phyloP scores from a whole-genome alignment of 129 eudicot genomes.

The Cynara cardunculus region DNA sequence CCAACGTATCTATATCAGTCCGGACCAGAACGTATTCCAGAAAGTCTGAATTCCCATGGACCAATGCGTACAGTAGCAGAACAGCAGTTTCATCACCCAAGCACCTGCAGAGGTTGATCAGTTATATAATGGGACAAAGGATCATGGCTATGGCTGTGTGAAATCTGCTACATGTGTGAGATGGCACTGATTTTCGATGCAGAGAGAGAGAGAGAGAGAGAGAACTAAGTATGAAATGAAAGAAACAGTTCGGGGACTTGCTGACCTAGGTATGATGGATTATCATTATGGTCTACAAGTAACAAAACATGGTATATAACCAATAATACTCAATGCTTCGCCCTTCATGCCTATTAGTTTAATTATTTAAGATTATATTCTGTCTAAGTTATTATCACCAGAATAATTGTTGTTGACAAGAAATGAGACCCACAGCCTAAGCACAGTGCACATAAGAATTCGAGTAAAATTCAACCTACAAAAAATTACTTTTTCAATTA shows the following conservation, averaged over 20 bases:
- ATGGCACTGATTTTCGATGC: background rate
- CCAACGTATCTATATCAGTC: slow-evolving; percentile 95
- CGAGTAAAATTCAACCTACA: background rate
- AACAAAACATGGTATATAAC: slow-evolving; percentile 3
- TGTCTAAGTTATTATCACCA: background rate
- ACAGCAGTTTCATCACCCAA: slow-evolving; percentile 84
- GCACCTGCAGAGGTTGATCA: slow-evolving; percentile 55
- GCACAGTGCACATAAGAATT: background rate
- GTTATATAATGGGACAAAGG: slow-evolving; percentile 3
- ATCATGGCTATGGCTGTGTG: background rate
- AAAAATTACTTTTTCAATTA: background rate
- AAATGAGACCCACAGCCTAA: background rate
- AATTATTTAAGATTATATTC: background rate
- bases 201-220: slow-evolving; percentile 2
- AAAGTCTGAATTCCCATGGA: slow-evolving; percentile 86
- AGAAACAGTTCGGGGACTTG: no score
- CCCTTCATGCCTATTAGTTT: background rate
- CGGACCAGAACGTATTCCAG: slow-evolving; percentile 95
- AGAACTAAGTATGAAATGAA: no score
- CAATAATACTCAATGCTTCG: background rate
- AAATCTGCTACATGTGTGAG: background rate
- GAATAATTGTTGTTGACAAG: background rate
- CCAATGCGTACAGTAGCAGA: slow-evolving; percentile 78
- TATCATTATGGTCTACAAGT: background rate
- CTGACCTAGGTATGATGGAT: no score